A percentile compares a stretch with the other conserved stretches of the same genome.
phyloP scores from a whole-genome alignment of 169 alveolate species.

The Pseudocohnilembus persalinus region DNA sequence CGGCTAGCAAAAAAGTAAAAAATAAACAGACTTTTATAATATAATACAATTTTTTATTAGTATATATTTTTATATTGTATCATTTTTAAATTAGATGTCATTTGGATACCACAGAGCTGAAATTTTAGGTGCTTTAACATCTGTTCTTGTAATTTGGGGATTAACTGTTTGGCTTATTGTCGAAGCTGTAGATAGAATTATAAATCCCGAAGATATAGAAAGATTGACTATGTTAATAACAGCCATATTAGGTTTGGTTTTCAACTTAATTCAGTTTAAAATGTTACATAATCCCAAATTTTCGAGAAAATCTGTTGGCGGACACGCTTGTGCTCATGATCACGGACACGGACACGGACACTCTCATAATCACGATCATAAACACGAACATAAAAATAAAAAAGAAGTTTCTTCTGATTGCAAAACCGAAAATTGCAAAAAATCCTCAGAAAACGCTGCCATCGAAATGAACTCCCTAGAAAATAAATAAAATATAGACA shows the following conservation, averaged over 20 bases:
- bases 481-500: no score
- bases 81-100: conserved; percentile 17
- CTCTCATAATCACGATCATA: conserved; percentile 24
- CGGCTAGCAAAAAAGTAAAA: conserved; percentile 32
- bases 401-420: no score
- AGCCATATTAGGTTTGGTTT: conserved; percentile 85
- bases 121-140: conserved; percentile 68
- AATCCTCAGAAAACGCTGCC: no score
- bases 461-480: no score
- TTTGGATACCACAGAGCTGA: conserved; percentile 77
- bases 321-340: conserved; percentile 19
- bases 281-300: conserved; percentile 64
- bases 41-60: no score
- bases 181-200: conserved; percentile 66
- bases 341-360: conserved; percentile 34
- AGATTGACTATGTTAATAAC: conserved; percentile 69
- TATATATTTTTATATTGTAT: no score
- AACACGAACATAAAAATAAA: conserved; percentile 32
- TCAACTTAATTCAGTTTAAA: conserved; percentile 89
- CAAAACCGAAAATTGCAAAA: no score
- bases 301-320: not conserved
- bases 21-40: no score
- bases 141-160: conserved; percentile 69
- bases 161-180: conserved; percentile 56
- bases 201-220: conserved; percentile 59